Conservation (phyloP, 23 red algal genomes). For the Gracilaria domingensis region DNA sequence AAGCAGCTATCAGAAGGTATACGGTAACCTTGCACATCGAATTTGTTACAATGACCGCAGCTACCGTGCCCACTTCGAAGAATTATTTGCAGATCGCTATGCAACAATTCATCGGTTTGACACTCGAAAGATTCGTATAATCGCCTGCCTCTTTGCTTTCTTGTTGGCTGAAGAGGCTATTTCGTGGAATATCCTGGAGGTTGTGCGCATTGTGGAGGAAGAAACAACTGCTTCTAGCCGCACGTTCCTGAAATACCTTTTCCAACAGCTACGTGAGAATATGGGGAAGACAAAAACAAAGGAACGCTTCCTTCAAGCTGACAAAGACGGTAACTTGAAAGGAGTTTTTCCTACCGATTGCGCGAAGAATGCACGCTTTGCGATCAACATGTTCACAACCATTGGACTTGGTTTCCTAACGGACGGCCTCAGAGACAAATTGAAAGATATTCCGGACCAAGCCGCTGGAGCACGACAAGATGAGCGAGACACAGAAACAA, state of each 20-base stretch:
- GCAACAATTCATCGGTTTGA: constrained; percentile 82
- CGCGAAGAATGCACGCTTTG: constrained; percentile 63
- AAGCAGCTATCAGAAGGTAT: constrained; percentile 72
- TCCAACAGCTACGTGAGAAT: constrained; percentile 72
- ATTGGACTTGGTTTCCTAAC: constrained; percentile 88
- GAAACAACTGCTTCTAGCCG: constrained; percentile 93
- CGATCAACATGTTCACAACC: constrained; percentile 87
- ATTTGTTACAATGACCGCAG: constrained; percentile 68
- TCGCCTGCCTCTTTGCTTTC: constrained; percentile 83
- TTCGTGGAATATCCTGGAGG: constrained; percentile 83
- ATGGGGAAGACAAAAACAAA: constrained; percentile 49
- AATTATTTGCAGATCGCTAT: constrained; percentile 84
- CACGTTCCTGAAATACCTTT: constrained; percentile 88
- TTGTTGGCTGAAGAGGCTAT: constrained; percentile 73
- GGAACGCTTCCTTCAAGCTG: constrained; percentile 40
- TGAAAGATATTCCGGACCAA: constrained; percentile 59
- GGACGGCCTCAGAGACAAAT: constrained; percentile 61
- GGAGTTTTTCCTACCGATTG: constrained; percentile 82
- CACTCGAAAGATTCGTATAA: constrained; percentile 77
- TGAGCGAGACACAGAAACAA: constrained; percentile 17
- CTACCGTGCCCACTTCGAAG: constrained; percentile 78
- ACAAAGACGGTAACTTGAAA: constrained; percentile 49
- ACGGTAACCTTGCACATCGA: constrained; percentile 76
- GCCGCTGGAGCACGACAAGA: constrained; percentile 1
- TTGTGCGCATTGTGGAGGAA: constrained; percentile 76